Base-by-base conservation (phyloP, 1,139 yeast genomes). In the Yamadazyma diospyri region DNA sequence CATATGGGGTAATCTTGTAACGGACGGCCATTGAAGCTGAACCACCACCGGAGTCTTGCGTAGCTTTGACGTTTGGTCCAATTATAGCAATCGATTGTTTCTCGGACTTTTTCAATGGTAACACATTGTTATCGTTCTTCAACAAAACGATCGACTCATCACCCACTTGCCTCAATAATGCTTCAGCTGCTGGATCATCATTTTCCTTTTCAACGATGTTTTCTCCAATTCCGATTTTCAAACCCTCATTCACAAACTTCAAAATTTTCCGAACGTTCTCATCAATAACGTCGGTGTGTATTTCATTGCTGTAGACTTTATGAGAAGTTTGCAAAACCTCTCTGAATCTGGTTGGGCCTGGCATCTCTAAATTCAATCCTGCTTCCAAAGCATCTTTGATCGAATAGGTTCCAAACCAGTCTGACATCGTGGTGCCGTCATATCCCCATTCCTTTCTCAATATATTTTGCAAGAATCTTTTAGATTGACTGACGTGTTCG, bases 301-400 rank as follows among this genome's bases (percentile, higher is more conserved):
- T 39, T 34, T 61, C 67, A 36, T 50, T 60, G 17, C 59, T 45
- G 28, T 43, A 45, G 22, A 71, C 59, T 30, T 61, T 61, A 44
- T 69, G 73, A 18, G 54, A 32, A 11, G 72, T 51, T 16, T 65
- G 56, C 13, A 58, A 59, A 15, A 48, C 37, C 23, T 64, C 61
- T 55, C 82, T 61, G 55, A 66, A 65, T 31, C 64, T 51, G 18
- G 78, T 54, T 6, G 78, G 76, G 25, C 83, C 83, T 1, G 83
- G 84, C 79, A 77, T 76, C 49, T 77, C 83, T 41, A 78, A 53
- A 47, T 75, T 78, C 36, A 76, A 54, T n/a, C 82, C 82, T 24
- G 75, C 75, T 35, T 69, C 66, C 36, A 77, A 51, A 14, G 77
- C 55, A 22, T 61, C 66, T 36, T 62, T 64, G 23, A 60, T 59